These are phyloP conservation scores for Neurospora terricola DNA, from an alignment of 495 filamentous ascomycete species.

Conservation along the genomic window DNA sequence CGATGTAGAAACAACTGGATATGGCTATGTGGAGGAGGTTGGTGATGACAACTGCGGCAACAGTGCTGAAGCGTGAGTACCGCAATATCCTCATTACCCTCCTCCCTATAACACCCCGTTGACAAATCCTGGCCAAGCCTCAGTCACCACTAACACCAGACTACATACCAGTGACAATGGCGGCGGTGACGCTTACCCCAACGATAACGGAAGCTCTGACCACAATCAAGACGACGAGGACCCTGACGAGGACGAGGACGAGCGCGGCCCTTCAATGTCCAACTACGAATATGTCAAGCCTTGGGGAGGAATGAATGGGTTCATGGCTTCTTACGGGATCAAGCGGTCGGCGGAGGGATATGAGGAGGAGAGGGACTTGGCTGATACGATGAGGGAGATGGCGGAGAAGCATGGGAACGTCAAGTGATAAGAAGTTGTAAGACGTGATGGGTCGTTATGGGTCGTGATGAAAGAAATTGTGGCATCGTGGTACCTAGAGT, in stretches of 20 bases:
- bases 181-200: neutral
- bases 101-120: neutral
- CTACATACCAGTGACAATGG: neutral
- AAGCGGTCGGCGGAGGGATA: neutral
- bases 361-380: neutral
- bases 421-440: too few relatives aligned
- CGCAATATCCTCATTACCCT: neutral
- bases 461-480: accelerated
- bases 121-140: neutral
- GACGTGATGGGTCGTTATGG: neutral
- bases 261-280: neutral
- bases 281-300: neutral
- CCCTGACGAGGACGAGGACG: neutral
- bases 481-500: neutral
- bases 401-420: neutral
- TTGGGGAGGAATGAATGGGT: neutral
- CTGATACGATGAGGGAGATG: neutral
- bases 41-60: neutral
- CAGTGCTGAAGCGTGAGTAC: neutral
- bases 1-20: neutral
- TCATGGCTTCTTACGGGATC: neutral
- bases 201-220: neutral
- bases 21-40: too few relatives aligned
- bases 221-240: neutral
- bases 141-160: neutral